Evolutionary conservation across 2,329 filamentous ascomycete genomes (phyloP).

Genomic region (Aspergillus clavatus): DNA sequence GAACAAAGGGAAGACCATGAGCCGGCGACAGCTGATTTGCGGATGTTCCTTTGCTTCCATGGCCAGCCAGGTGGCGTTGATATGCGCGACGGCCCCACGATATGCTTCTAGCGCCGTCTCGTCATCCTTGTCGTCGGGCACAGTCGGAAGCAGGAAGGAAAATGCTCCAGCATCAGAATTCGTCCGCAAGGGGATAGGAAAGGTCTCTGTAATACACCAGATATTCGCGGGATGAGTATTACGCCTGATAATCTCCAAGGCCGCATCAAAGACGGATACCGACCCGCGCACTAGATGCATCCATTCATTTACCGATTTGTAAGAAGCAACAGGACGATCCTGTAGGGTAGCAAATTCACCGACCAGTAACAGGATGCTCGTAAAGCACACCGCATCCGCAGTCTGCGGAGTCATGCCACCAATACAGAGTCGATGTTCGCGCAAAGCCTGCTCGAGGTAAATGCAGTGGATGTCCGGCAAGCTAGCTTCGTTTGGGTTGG

Average conservation of each 20-base stretch:
- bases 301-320: background rate
- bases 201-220: background rate
- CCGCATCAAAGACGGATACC: background rate
- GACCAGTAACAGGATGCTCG: background rate
- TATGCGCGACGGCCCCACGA: background rate
- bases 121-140: background rate
- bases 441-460: background rate
- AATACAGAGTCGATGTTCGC: background rate
- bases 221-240: background rate
- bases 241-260: background rate
- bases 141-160: background rate
- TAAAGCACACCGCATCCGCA: background rate
- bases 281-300: background rate
- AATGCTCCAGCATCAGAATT: background rate
- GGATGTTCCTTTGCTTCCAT: slow-evolving; percentile 6
- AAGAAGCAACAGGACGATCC: background rate
- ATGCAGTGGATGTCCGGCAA: background rate
- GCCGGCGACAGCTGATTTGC: slow-evolving; percentile 4
- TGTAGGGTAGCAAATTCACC: background rate
- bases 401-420: background rate
- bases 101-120: background rate
- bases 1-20: slow-evolving; percentile 4
- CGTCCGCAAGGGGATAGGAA: background rate
- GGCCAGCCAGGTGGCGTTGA: slow-evolving; percentile 5
- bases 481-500: background rate